phyloP scores from a whole-genome alignment of 768 basidiomycete genomes.

The Sistotremastrum suecicum region DNA sequence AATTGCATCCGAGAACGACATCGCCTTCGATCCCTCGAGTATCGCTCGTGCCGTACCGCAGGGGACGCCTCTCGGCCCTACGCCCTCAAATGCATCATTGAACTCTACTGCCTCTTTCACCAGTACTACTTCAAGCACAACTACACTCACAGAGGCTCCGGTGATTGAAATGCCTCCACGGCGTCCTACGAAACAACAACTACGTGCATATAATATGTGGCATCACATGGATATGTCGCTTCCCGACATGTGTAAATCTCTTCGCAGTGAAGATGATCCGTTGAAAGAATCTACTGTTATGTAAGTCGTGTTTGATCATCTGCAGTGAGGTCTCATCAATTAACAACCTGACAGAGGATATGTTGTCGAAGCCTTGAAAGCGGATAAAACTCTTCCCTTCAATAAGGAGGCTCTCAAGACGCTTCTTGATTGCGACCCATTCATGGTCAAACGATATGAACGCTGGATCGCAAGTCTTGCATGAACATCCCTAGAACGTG shows the following conservation, averaged over 20 bases:
- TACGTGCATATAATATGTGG: constrained; percentile 34
- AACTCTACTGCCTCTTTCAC: background rate
- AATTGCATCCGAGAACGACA: constrained; percentile 15
- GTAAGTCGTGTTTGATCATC: constrained; percentile 14
- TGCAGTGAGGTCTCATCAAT: background rate
- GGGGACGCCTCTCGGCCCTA: constrained; percentile 1
- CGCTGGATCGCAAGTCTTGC: too few relatives aligned
- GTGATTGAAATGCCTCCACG: background rate
- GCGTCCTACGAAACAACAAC: constrained; percentile 14
- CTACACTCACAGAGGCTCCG: constrained; percentile 14
- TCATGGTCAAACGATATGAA: too few relatives aligned
- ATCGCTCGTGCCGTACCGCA: constrained; percentile 17
- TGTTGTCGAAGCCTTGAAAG: constrained; percentile 26
- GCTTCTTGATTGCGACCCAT: constrained; percentile 7
- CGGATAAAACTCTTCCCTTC: constrained; percentile 24
- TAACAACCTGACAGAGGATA: constrained; percentile 21
- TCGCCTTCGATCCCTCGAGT: constrained; percentile 7
- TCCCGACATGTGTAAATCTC: constrained; percentile 23
- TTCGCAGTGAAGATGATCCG: constrained; percentile 24
- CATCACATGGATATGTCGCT: constrained; percentile 21
- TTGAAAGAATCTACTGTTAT: constrained; percentile 34
- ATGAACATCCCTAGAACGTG: too few relatives aligned
- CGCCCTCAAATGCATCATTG: background rate
- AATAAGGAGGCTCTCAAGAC: constrained; percentile 18
- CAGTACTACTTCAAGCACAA: constrained; percentile 13